phyloP scores from a whole-genome alignment of 2,329 filamentous ascomycete species.

The Colletotrichum sp. region DNA sequence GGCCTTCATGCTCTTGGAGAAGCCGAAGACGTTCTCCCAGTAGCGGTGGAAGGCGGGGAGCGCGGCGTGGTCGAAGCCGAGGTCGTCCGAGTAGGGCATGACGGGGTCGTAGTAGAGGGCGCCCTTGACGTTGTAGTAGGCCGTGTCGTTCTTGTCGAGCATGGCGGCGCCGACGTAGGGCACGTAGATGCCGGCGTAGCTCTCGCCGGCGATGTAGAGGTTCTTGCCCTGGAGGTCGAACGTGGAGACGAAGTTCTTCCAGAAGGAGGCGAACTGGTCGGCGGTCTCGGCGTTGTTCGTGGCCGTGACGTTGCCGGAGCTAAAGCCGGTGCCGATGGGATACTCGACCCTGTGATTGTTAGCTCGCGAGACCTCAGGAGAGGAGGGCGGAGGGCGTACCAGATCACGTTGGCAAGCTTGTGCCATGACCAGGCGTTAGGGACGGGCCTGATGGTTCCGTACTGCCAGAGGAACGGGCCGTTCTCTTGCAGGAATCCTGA shows the following conservation, averaged over 20 bases:
- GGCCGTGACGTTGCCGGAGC: constrained; percentile 87
- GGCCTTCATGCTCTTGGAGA: constrained; percentile 64
- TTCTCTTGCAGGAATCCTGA: constrained; percentile 78
- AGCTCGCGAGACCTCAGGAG: background rate
- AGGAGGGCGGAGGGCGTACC: constrained; percentile 37
- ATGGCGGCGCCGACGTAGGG: constrained; percentile 93
- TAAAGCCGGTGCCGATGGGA: constrained; percentile 94
- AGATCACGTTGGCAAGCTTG: constrained; percentile 95
- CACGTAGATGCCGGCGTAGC: constrained; percentile 95
- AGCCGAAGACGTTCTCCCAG: constrained; percentile 63
- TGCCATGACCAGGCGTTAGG: constrained; percentile 95
- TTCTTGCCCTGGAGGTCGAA: constrained; percentile 84
- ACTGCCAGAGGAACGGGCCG: constrained; percentile 76
- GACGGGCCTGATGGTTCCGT: constrained; percentile 70
- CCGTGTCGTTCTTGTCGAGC: constrained; percentile 79
- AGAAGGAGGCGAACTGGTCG: constrained; percentile 82
- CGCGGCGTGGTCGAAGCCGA: constrained; percentile 41
- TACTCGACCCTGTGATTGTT: constrained; percentile 72
- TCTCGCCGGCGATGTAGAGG: constrained; percentile 94
- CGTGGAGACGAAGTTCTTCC: constrained; percentile 91
- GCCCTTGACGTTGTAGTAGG: constrained; percentile 71
- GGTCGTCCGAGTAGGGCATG: constrained; percentile 29
- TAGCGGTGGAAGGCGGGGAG: constrained; percentile 65
- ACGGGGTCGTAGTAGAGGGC: constrained; percentile 58
- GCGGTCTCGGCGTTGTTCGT: constrained; percentile 91